Evolutionary conservation across 192 early-diverging fungal genomes (phyloP).

Genomic region (Coemansia sp.): DNA sequence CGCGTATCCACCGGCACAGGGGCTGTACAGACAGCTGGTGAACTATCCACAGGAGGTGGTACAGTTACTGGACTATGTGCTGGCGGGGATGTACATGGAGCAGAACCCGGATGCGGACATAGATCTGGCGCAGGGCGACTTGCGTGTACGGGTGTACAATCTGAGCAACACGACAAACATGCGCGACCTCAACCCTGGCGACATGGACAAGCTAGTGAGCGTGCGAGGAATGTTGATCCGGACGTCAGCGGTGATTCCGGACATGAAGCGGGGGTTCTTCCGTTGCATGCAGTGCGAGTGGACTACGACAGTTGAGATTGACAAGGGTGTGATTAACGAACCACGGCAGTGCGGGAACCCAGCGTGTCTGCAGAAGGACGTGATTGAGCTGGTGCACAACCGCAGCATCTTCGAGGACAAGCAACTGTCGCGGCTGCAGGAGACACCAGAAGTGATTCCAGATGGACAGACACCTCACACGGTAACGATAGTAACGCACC

Average conservation of each 20-base stretch:
- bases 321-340: conserved; percentile 86
- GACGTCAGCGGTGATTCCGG: conserved; percentile 88
- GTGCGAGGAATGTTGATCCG: conserved; percentile 94
- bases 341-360: conserved; percentile 78
- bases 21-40: conserved; percentile 79
- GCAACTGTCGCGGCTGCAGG: conserved; percentile 90
- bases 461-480: conserved; percentile 99
- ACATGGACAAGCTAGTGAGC: conserved; percentile 95
- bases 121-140: conserved; percentile 58
- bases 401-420: conserved; percentile 92
- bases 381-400: conserved; percentile 91
- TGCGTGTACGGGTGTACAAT: conserved; percentile 86
- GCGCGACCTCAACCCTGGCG: conserved; percentile 92
- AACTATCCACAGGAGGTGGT: conserved; percentile 97
- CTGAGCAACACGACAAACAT: conserved; percentile 76
- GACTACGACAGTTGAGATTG: conserved; percentile 71
- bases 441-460: conserved; percentile 90
- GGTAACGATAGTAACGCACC: conserved; percentile 85
- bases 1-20: conserved; percentile 59
- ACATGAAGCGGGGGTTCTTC: conserved; percentile 93
- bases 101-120: conserved; percentile 62
- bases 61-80: conserved; percentile 86
- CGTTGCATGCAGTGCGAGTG: conserved; percentile 89
- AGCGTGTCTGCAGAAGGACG: conserved; percentile 76
- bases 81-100: conserved; percentile 72